Evolutionary conservation across 257 asterid genomes (phyloP), one percentile per base, ranked within the genome.

Genomic region (Pogostemon cablin): DNA sequence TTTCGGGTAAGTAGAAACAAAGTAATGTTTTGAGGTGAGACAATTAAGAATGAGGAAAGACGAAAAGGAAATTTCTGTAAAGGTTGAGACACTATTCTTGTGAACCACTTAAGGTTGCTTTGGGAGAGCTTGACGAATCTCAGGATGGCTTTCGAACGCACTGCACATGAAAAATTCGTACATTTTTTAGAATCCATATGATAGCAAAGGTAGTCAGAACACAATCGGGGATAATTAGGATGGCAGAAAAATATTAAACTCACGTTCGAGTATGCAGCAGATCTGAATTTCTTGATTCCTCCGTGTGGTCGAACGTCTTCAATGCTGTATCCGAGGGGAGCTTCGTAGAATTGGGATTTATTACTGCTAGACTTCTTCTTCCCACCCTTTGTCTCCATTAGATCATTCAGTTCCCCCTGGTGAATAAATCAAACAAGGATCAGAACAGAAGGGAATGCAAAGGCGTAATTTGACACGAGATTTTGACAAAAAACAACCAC

Each of bases 181-280:
- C 43, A 7, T 11, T 34, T 7, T n/a, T 74, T 42, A 67, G 34
- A 41, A 38, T 5, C 38, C n/a, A 5, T 4, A 77, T 59, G 9
- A 25, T 38, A 25, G 40, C 60, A 9, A 9, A 49, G 55, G 46
- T 5, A 59, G 10, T 20, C 44, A 59, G 6, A 72, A 52, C 0
- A 5, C 3, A 67, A 64, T 53, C 9, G 4, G n/a, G 3, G 6
- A 25, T 17, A 42, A 63, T 40, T 6, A n/a, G 57, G 32, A 40
- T 10, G 10, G 3, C 20, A 47, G 63, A 69, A 6, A 39, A 6
- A 7, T 61, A 48, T 37, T 10, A 15, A 78, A 73, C 96, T 75
- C 68, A 90, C 96, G 96, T 88, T 88, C 73, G 89, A 91, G 96
- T 91, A 91, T 12, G 95, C 97, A 87, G 97, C 97, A 68, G 97